Conservation (phyloP, 768 basidiomycete genomes). For the Psilocybe tampanensis region DNA sequence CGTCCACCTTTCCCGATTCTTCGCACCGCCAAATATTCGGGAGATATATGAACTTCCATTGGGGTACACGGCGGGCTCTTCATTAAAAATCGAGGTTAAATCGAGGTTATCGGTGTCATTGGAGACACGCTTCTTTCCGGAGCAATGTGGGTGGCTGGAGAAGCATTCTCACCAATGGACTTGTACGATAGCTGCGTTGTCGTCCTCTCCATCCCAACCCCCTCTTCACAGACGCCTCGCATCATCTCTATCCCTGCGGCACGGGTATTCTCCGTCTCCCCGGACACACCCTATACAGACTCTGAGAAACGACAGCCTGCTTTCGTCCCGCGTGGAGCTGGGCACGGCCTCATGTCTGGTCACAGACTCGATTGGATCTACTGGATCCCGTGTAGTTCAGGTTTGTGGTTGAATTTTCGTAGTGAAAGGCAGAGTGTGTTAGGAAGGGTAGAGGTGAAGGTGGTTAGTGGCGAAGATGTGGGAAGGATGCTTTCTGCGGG, state of each 20-base stretch:
- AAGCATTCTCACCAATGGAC: conserved; percentile 20
- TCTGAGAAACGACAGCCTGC: neutral
- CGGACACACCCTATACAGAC: neutral
- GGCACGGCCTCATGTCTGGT: neutral
- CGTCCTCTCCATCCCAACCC: conserved; percentile 9
- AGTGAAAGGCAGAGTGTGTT: neutral
- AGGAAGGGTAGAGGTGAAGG: neutral
- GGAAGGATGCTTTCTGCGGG: neutral
- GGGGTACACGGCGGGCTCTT: neutral
- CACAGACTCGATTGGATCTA: neutral
- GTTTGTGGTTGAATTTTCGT: neutral
- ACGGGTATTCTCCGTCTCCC: neutral
- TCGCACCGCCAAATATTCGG: neutral
- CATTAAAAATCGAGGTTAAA: conserved; percentile 1
- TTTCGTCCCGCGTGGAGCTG: neutral
- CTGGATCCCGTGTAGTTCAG: neutral
- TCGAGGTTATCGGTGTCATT: conserved; percentile 20
- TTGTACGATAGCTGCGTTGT: conserved; percentile 30
- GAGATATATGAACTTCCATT: neutral
- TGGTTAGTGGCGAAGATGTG: neutral
- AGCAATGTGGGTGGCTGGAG: conserved; percentile 25
- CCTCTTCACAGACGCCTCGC: neutral
- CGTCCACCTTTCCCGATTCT: neutral
- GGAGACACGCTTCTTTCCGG: conserved; percentile 26
- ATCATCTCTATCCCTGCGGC: neutral